phyloP scores from a whole-genome alignment of 768 basidiomycete species.

The Boletellus sp. region DNA sequence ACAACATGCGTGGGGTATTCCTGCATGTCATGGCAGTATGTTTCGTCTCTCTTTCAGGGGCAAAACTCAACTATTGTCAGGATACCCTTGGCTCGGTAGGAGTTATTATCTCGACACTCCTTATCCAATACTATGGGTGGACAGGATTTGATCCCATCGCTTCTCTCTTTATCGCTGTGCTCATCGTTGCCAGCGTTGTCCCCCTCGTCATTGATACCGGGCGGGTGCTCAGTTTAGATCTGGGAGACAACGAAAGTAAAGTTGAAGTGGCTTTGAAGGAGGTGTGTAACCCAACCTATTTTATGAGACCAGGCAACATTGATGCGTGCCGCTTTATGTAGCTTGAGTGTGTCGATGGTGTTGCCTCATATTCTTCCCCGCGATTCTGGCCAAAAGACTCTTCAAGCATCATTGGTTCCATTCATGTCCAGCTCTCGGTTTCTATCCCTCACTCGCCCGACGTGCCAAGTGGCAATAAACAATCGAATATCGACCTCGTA shows the following conservation, averaged over 20 bases:
- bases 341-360: conserved; percentile 73
- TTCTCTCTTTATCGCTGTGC: conserved; percentile 88
- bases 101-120: conserved; percentile 92
- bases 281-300: conserved; percentile 37
- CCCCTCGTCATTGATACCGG: conserved; percentile 95
- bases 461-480: conserved; percentile 28
- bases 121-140: conserved; percentile 97
- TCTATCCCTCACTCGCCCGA: conserved; percentile 48
- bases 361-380: conserved; percentile 75
- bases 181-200: conserved; percentile 94
- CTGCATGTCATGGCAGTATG: conserved; percentile 93
- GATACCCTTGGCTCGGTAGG: conserved; percentile 97
- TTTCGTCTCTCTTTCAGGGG: conserved; percentile 2
- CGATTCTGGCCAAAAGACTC: conserved; percentile 98
- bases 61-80: conserved; percentile 35
- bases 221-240: conserved; percentile 79
- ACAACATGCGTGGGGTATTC: conserved; percentile 99
- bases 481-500: conserved; percentile 50
- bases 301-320: background rate
- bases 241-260: conserved; percentile 55
- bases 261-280: conserved; percentile 61
- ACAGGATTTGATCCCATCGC: conserved; percentile 99
- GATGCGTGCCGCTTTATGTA: conserved; percentile 26
- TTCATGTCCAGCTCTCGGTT: conserved; percentile 82
- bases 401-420: conserved; percentile 79